Conservation (phyloP, 495 filamentous ascomycete genomes). For the Viridothelium virens region DNA sequence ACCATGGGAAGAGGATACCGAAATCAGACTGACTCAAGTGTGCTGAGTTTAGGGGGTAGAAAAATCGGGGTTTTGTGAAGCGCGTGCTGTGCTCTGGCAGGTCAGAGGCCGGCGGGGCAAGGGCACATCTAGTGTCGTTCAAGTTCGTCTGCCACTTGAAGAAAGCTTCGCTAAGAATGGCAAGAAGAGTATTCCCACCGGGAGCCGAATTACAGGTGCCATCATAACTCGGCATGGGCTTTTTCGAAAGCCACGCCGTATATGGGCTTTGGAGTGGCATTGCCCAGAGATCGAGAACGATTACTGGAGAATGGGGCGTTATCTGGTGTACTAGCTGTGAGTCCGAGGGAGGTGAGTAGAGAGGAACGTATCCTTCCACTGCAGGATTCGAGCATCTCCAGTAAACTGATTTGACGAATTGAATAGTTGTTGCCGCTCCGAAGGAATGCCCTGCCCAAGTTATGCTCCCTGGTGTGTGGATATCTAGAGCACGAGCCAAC, state of each 20-base stretch:
- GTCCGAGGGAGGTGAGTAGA: slow-evolving; percentile 44
- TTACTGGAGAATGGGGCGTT: slow-evolving; percentile 49
- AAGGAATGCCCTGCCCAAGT: slow-evolving; percentile 70
- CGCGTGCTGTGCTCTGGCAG: slow-evolving; percentile 12
- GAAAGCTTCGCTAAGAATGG: slow-evolving; percentile 61
- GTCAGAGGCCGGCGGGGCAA: slow-evolving; percentile 35
- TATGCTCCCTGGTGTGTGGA: slow-evolving; percentile 61
- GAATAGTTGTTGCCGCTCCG: slow-evolving; percentile 60
- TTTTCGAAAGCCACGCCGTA: slow-evolving; percentile 50
- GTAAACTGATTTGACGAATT: slow-evolving; percentile 65
- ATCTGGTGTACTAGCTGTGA: slow-evolving; percentile 53
- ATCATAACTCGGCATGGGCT: slow-evolving; percentile 58
- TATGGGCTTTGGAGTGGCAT: slow-evolving; percentile 53
- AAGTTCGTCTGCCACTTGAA: slow-evolving; percentile 63
- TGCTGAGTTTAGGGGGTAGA: slow-evolving; percentile 53
- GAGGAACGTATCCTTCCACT: slow-evolving; percentile 29
- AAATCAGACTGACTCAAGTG: slow-evolving; percentile 73
- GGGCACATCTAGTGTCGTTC: slow-evolving; percentile 46
- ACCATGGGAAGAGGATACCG: slow-evolving; percentile 64
- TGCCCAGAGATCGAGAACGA: slow-evolving; percentile 69
- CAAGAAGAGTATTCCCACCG: slow-evolving; percentile 45
- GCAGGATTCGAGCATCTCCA: slow-evolving; percentile 37
- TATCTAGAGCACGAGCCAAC: slow-evolving; percentile 50
- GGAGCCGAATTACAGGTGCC: slow-evolving; percentile 19
- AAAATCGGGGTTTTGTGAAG: slow-evolving; percentile 38